Evolutionary conservation across 1,139 yeast genomes (phyloP), one percentile per base, ranked within the genome.

Genomic region (Blastobotrys malaysiensis): DNA sequence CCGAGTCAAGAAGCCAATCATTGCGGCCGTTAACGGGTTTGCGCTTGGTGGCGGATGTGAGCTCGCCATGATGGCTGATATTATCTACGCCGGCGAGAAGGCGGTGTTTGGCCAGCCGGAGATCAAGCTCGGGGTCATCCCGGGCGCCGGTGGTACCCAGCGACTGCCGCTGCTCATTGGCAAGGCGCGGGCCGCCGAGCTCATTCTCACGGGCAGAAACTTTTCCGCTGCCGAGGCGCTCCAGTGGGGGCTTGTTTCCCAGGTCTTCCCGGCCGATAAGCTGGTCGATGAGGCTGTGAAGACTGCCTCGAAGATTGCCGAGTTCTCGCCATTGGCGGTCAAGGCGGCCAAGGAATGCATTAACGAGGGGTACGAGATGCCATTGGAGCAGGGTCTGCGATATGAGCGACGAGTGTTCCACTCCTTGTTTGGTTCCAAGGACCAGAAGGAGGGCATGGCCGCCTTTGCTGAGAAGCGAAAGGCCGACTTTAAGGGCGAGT

Each of bases 31-130:
- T 48, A 77, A 75, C 59, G 82, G 82, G 11, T 77, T 66, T 58
- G 81, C 81, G 5, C 70, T 78, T 13, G 82, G 82, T 36, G 82
- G 82, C 43, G 82, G 82, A 13, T 77, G 80, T 58, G 82, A 78
- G 61, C 63, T 78, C 50, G 82, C 82, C 27, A 77, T 78, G 81
- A 70, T 72, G 71, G 73, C 78, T 43, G 82, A 78, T 60, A 74
- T 78, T 56, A 67, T 78, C 52, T 78, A 78, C 56, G 79, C 79
- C 26, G 78, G 81, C 20, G 75, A 73, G 43, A 69, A 69, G 58
- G 80, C 82, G n/a, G 67, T 67, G 24, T 77, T 78, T 60, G 82
- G 82, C 13, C 81, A 78, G 63, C 82, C 82, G 21, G 82, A 78
- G 61, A 76, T 78, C 64, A 76, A 75, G 59, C 69, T 78, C 13